Percentiles rank a stretch among this genome's conserved stretches.
Evolutionary conservation across 2,329 filamentous ascomycete genomes (phyloP).

Genomic region (Ascochyta rabiei): DNA sequence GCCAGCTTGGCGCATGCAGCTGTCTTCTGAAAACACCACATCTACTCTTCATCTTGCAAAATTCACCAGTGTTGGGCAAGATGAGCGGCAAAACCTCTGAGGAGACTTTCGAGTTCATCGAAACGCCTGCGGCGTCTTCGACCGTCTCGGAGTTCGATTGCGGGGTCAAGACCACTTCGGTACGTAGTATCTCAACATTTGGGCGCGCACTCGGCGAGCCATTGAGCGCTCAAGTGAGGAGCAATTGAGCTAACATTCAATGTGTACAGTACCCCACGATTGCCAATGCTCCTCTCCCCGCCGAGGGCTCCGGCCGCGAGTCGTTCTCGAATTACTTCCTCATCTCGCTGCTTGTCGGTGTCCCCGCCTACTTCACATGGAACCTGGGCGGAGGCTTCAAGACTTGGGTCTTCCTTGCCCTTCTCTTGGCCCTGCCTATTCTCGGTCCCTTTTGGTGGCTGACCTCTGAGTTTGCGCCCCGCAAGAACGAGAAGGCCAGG

Average conservation of each 20-base stretch:
- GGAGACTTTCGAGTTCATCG: conserved; percentile 69
- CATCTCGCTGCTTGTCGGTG: conserved; percentile 68
- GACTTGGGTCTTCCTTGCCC: conserved; percentile 83
- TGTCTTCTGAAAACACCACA: conserved; percentile 33
- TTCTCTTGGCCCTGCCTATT: conserved; percentile 80
- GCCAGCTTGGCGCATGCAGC: conserved; percentile 32
- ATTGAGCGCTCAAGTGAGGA: conserved; percentile 34
- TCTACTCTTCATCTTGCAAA: conserved; percentile 35
- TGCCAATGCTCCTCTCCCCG: conserved; percentile 91
- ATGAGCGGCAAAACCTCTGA: conserved; percentile 51
- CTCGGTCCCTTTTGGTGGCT: conserved; percentile 82
- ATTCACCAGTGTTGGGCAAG: conserved; percentile 41
- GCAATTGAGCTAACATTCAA: conserved; percentile 32
- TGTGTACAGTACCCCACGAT: conserved; percentile 76
- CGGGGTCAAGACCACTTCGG: conserved; percentile 66
- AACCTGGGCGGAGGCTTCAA: conserved; percentile 84
- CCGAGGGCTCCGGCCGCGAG: conserved; percentile 82
- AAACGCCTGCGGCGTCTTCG: conserved; percentile 64
- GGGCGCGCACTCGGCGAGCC: conserved; percentile 32
- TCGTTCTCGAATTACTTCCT: conserved; percentile 86
- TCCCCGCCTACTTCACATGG: conserved; percentile 82
- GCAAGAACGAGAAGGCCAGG: conserved; percentile 90
- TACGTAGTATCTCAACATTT: conserved; percentile 47
- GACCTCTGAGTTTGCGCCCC: conserved; percentile 79
- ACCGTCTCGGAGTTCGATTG: conserved; percentile 60